Evolutionary conservation across 2,329 filamentous ascomycete genomes (phyloP).

Genomic region (Curvularia sp.): DNA sequence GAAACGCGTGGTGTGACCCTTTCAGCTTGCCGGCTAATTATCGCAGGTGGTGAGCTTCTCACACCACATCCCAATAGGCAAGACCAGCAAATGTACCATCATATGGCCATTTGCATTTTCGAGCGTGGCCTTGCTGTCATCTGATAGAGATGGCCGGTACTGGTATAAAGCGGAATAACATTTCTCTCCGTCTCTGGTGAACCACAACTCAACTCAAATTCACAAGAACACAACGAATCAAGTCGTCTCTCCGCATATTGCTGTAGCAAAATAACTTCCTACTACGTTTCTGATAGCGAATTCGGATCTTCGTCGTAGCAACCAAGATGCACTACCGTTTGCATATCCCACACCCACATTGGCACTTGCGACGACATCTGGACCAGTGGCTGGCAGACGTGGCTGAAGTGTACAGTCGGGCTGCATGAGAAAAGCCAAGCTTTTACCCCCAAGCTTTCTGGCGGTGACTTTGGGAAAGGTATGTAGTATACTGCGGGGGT

Average conservation of each 20-base stretch:
- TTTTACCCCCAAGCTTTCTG: constrained; percentile 3
- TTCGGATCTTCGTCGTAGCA: neutral
- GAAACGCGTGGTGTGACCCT: neutral
- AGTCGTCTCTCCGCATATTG: neutral
- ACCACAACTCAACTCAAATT: neutral
- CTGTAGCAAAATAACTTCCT: neutral
- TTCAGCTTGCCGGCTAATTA: constrained; percentile 3
- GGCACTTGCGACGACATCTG: constrained; percentile 6
- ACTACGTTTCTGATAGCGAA: constrained; percentile 4
- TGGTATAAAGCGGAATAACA: neutral
- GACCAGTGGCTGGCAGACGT: constrained; percentile 14
- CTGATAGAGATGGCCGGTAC: neutral
- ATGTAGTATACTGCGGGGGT: neutral
- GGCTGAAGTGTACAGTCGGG: constrained; percentile 11
- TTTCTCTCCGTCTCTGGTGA: neutral
- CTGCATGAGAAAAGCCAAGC: constrained; percentile 9
- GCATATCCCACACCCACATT: constrained; percentile 6
- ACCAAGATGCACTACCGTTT: constrained; percentile 1
- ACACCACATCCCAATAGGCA: neutral
- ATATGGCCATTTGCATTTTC: neutral
- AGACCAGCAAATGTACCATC: neutral
- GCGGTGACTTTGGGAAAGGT: neutral
- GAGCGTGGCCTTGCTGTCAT: neutral
- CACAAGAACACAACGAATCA: neutral
- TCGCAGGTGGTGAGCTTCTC: neutral